Conservation (phyloP, 495 filamentous ascomycete species). For the Penicillium paxilli region DNA sequence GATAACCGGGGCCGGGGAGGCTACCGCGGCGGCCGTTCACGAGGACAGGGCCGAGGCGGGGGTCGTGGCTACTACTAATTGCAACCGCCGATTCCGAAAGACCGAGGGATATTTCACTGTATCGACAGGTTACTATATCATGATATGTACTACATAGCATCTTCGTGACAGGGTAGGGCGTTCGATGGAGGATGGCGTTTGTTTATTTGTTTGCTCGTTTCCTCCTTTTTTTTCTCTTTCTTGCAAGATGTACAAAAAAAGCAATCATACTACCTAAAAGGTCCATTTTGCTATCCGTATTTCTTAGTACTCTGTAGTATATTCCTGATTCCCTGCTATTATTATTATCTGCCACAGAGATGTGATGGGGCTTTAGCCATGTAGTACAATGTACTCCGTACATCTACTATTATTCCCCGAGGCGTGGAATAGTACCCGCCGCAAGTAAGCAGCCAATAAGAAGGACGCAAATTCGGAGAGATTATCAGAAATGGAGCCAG, state of each 20-base stretch:
- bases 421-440: no score
- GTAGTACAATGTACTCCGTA: no score
- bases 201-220: no score
- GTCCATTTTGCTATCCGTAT: not conserved
- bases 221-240: not conserved
- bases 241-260: not conserved
- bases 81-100: not conserved
- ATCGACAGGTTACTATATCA: not conserved
- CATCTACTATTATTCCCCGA: no score
- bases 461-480: not conserved
- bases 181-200: not conserved
- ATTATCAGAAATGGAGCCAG: not conserved
- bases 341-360: no score
- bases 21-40: conserved; percentile 21
- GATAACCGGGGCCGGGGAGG: conserved; percentile 1
- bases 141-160: conserved; percentile 1
- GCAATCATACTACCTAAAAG: not conserved
- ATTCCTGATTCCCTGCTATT: no score
- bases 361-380: no score
- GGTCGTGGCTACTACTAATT: conserved; percentile 37
- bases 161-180: not conserved
- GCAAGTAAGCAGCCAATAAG: no score
- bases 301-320: no score
- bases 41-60: conserved; percentile 26
- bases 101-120: not conserved